phyloP scores from a whole-genome alignment of 106 monocot species.

The Hemerocallis citrina region DNA sequence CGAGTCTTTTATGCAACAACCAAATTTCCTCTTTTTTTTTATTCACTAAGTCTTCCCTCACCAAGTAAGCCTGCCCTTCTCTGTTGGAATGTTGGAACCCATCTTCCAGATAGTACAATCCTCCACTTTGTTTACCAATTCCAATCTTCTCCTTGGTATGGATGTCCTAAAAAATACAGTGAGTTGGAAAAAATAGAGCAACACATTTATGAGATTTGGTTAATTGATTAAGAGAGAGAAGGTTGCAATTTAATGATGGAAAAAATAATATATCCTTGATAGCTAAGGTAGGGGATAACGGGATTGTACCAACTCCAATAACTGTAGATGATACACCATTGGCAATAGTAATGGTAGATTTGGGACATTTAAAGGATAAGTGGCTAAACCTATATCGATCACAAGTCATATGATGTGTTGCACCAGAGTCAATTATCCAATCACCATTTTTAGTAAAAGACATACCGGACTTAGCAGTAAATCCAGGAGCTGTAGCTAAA shows the following conservation, averaged over 20 bases:
- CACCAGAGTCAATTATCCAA: too few relatives aligned
- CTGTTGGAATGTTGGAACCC: not conserved
- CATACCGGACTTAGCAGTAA: too few relatives aligned
- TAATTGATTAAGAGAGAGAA: not conserved
- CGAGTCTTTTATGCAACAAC: not conserved
- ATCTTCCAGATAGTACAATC: not conserved
- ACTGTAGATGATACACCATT: too few relatives aligned
- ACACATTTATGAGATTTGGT: not conserved
- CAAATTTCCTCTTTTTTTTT: not conserved
- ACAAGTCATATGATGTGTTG: too few relatives aligned
- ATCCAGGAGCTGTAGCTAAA: too few relatives aligned
- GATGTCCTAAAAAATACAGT: slow-evolving; percentile 3
- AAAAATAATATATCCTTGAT: not conserved
- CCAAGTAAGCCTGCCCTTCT: not conserved
- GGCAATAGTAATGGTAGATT: too few relatives aligned
- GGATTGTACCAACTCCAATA: too few relatives aligned
- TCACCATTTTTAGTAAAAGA: too few relatives aligned
- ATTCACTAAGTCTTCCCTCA: not conserved
- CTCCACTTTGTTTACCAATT: not conserved
- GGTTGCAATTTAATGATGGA: slow-evolving; percentile 1
- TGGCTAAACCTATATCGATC: too few relatives aligned
- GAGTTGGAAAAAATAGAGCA: not conserved
- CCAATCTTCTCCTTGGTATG: not conserved
- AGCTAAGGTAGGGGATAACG: too few relatives aligned
- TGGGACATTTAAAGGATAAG: too few relatives aligned